phyloP scores from a whole-genome alignment of 805 yeast species.

The Candida boleticola region DNA sequence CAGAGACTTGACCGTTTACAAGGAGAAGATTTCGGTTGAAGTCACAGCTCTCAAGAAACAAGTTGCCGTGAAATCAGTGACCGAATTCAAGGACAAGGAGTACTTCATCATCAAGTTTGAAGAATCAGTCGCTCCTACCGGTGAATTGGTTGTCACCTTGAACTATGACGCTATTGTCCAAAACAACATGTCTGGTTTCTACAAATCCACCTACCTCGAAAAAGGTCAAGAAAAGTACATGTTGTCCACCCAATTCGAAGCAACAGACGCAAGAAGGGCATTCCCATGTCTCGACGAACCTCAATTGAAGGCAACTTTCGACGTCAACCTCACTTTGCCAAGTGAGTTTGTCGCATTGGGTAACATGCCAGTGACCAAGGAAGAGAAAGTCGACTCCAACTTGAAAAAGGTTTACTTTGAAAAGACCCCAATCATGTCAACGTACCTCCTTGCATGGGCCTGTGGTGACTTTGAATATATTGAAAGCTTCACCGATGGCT shows the following conservation, averaged over 20 bases:
- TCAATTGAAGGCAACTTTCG: slow-evolving; percentile 53
- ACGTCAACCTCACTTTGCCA: slow-evolving; percentile 38
- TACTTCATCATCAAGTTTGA: slow-evolving; percentile 59
- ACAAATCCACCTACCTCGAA: slow-evolving; percentile 44
- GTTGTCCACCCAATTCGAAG: slow-evolving; percentile 57
- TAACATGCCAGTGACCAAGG: slow-evolving; percentile 42
- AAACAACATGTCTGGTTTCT: slow-evolving; percentile 57
- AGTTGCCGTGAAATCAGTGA: slow-evolving; percentile 14
- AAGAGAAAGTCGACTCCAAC: slow-evolving; percentile 1
- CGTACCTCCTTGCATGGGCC: slow-evolving; percentile 59
- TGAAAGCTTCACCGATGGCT: slow-evolving; percentile 41
- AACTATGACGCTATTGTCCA: slow-evolving; percentile 45
- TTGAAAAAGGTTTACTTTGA: slow-evolving; percentile 35
- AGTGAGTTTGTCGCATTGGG: slow-evolving; percentile 40
- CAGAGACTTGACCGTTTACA: slow-evolving; percentile 36
- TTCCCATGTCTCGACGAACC: slow-evolving; percentile 63
- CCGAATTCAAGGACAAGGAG: slow-evolving; percentile 55
- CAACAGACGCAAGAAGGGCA: slow-evolving; percentile 57
- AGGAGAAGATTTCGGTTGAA: slow-evolving; percentile 19
- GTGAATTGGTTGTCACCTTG: slow-evolving; percentile 27
- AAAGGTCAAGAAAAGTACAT: slow-evolving; percentile 36
- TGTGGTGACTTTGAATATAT: slow-evolving; percentile 55
- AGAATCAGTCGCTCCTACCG: slow-evolving; percentile 23
- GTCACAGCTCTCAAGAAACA: slow-evolving; percentile 22
- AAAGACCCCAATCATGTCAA: slow-evolving; percentile 53